These are phyloP conservation scores for Podila epicladia DNA, from an alignment of 192 early-diverging fungal genomes.

Conservation along the genomic window DNA sequence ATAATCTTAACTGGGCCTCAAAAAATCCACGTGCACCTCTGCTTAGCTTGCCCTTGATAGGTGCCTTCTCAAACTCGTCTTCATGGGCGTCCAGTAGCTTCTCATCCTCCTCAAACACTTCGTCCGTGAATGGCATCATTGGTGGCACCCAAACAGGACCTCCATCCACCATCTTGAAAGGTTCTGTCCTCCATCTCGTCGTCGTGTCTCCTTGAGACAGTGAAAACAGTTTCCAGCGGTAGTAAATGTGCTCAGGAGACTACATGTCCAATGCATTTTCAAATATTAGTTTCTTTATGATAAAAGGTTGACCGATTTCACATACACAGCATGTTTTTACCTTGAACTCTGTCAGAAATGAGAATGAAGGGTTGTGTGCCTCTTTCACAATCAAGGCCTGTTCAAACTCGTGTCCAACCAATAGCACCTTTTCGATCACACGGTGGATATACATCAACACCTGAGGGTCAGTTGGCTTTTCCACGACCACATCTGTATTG, in stretches of 20 bases:
- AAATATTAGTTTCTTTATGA: no score
- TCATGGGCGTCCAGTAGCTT: constrained; percentile 53
- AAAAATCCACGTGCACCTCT: constrained; percentile 57
- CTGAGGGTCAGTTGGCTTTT: constrained; percentile 64
- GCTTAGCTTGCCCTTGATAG: constrained; percentile 57
- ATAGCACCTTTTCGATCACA: constrained; percentile 81
- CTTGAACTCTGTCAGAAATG: constrained; percentile 77
- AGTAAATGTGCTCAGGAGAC: constrained; percentile 85
- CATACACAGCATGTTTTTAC: constrained; percentile 49
- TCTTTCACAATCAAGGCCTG: constrained; percentile 55
- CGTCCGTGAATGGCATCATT: constrained; percentile 71
- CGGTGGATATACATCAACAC: constrained; percentile 81
- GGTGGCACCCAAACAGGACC: constrained; percentile 92
- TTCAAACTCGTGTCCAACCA: constrained; percentile 80
- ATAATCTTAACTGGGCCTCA: constrained; percentile 55
- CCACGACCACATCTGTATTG: constrained; percentile 73
- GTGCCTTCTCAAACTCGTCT: constrained; percentile 51
- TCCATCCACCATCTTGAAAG: constrained; percentile 89
- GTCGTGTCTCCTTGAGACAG: constrained; percentile 85
- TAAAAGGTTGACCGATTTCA: neutral
- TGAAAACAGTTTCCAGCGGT: constrained; percentile 93
- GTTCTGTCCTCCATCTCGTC: constrained; percentile 73
- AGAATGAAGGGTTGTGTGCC: constrained; percentile 69
- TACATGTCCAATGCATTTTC: constrained; percentile 10
- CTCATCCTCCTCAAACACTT: constrained; percentile 68